phyloP scores from a whole-genome alignment of 2,329 filamentous ascomycete genomes.

The Dactylellina leptospora region DNA sequence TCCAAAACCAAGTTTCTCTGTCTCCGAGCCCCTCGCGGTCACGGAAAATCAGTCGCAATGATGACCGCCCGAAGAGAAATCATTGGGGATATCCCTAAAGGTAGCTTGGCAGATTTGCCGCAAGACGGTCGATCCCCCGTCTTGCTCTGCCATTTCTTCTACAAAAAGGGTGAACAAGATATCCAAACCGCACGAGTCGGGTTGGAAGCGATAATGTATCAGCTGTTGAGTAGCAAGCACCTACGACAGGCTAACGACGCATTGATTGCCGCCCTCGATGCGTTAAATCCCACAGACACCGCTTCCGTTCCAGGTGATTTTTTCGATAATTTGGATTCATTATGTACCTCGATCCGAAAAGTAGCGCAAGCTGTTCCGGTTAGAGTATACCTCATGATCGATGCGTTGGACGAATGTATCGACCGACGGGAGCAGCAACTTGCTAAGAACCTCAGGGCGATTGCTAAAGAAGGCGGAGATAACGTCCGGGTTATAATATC shows the following conservation, averaged over 20 bases:
- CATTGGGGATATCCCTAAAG: conserved; percentile 8
- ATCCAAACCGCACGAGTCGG: conserved; percentile 22
- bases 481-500: conserved; percentile 29
- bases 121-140: neutral
- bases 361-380: conserved; percentile 18
- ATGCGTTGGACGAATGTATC: conserved; percentile 31
- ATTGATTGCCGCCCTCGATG: conserved; percentile 4
- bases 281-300: conserved; percentile 7
- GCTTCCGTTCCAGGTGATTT: neutral
- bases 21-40: conserved; percentile 24
- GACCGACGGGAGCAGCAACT: conserved; percentile 16
- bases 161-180: conserved; percentile 40
- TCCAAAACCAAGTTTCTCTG: conserved; percentile 20
- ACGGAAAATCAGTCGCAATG: conserved; percentile 40
- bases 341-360: conserved; percentile 11
- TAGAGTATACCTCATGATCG: conserved; percentile 36
- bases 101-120: neutral
- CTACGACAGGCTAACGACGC: conserved; percentile 6
- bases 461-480: neutral
- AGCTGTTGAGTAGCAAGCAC: conserved; percentile 10
- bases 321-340: conserved; percentile 1
- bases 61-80: conserved; percentile 16
- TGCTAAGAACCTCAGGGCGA: neutral
- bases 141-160: conserved; percentile 38
- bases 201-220: conserved; percentile 20